Evolutionary conservation across 169 alveolate genomes (phyloP).

Genomic region (Eimeria sp.): DNA sequence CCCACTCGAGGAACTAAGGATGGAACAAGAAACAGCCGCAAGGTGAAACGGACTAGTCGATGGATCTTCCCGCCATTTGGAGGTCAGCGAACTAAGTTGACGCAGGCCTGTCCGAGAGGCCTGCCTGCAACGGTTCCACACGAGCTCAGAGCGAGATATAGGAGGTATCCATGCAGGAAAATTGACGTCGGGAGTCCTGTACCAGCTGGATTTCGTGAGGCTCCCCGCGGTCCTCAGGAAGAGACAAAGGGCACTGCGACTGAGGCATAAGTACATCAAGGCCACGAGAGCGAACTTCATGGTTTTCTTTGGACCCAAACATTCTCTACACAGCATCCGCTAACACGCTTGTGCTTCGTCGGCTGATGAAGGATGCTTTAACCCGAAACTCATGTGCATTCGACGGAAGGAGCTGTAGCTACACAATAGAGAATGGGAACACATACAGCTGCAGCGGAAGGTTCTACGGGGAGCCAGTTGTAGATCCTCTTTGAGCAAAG

Average conservation of each 20-base stretch:
- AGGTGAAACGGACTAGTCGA: background rate
- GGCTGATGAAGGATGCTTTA: background rate
- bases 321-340: background rate
- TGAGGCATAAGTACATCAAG: background rate
- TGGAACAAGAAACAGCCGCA: background rate
- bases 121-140: background rate
- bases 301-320: background rate
- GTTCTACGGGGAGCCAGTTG: background rate
- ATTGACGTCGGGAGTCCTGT: background rate
- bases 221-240: background rate
- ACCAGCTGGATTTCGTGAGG: background rate
- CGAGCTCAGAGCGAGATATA: background rate
- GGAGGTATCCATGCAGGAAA: background rate
- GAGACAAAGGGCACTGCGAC: background rate
- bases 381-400: background rate
- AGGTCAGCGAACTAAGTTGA: background rate
- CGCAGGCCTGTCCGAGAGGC: background rate
- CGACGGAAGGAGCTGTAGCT: background rate
- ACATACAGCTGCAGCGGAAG: background rate
- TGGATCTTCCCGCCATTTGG: background rate
- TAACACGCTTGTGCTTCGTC: background rate
- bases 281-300: background rate
- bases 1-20: background rate
- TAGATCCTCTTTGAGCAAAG: background rate
- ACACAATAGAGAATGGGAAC: background rate